Conservation (phyloP, 2,329 filamentous ascomycete species). For the Talaromyces sp. region DNA sequence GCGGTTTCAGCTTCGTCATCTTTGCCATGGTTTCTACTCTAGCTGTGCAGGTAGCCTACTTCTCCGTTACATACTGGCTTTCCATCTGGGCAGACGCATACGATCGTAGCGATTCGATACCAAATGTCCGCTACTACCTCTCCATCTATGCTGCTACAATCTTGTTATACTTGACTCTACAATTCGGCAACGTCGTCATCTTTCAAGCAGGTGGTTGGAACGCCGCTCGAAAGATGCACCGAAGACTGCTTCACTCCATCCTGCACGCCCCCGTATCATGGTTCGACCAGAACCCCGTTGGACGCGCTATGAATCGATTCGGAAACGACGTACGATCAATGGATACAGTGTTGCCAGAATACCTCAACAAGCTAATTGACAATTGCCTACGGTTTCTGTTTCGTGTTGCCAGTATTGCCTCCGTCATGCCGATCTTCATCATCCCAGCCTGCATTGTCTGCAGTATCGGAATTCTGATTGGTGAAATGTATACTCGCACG, state of each 20-base stretch:
- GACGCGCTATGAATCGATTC: constrained; percentile 48
- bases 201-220: constrained; percentile 57
- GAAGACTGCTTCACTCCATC: constrained; percentile 51
- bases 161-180: constrained; percentile 29
- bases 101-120: constrained; percentile 16
- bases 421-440: constrained; percentile 53
- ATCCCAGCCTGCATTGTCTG: constrained; percentile 48
- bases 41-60: constrained; percentile 26
- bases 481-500: constrained; percentile 52
- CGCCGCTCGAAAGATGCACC: constrained; percentile 54
- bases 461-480: constrained; percentile 45
- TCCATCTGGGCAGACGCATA: constrained; percentile 29
- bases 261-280: constrained; percentile 55
- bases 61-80: constrained; percentile 30
- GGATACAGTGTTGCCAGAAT: constrained; percentile 47
- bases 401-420: constrained; percentile 48
- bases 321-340: constrained; percentile 57
- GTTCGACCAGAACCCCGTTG: constrained; percentile 55
- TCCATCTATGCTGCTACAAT: constrained; percentile 51
- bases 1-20: constrained; percentile 24
- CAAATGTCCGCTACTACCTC: constrained; percentile 46
- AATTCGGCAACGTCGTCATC: constrained; percentile 28
- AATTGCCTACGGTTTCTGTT: constrained; percentile 44
- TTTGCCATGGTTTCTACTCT: constrained; percentile 22
- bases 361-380: constrained; percentile 38